A percentile compares a stretch with the other conserved stretches of the same genome.
Evolutionary conservation across 2,329 filamentous ascomycete species (phyloP).

Genomic region (Ophiocordyceps camponoti-saundersi): DNA sequence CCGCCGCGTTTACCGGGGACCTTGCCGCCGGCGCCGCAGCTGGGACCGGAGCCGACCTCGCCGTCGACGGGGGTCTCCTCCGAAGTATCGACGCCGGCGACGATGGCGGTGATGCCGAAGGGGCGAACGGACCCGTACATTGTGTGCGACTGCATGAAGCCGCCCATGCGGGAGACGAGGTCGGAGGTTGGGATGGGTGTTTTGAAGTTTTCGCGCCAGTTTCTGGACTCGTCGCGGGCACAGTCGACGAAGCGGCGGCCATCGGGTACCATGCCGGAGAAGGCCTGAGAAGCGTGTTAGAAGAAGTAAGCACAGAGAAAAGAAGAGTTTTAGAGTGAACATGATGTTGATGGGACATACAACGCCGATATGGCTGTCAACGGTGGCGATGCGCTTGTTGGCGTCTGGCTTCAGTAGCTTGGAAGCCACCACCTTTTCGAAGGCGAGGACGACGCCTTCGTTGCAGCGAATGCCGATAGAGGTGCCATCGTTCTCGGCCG

Average conservation of each 20-base stretch:
- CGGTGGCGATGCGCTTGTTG: slow-evolving; percentile 92
- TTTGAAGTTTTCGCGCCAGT: slow-evolving; percentile 90
- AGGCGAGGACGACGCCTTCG: slow-evolving; percentile 86
- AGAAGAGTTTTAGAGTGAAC: background rate
- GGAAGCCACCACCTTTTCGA: slow-evolving; percentile 91
- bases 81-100: slow-evolving; percentile 87
- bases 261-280: slow-evolving; percentile 85
- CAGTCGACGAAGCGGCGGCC: slow-evolving; percentile 88
- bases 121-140: slow-evolving; percentile 93
- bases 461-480: slow-evolving; percentile 94
- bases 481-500: slow-evolving; percentile 94
- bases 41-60: slow-evolving; percentile 70
- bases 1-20: slow-evolving; percentile 61
- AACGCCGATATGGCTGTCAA: slow-evolving; percentile 85
- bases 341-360: slow-evolving; percentile 43
- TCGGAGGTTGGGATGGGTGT: slow-evolving; percentile 78
- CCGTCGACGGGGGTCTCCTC: slow-evolving; percentile 74
- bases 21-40: slow-evolving; percentile 70
- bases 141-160: slow-evolving; percentile 93
- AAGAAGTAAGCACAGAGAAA: background rate
- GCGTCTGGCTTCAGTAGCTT: slow-evolving; percentile 89
- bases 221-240: slow-evolving; percentile 81
- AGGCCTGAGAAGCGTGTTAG: slow-evolving; percentile 46
- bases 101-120: slow-evolving; percentile 88
- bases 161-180: slow-evolving; percentile 82